These are phyloP conservation scores for Metschnikowia chrysomelidarum DNA, from an alignment of 805 yeast genomes.

Conservation along the genomic window DNA sequence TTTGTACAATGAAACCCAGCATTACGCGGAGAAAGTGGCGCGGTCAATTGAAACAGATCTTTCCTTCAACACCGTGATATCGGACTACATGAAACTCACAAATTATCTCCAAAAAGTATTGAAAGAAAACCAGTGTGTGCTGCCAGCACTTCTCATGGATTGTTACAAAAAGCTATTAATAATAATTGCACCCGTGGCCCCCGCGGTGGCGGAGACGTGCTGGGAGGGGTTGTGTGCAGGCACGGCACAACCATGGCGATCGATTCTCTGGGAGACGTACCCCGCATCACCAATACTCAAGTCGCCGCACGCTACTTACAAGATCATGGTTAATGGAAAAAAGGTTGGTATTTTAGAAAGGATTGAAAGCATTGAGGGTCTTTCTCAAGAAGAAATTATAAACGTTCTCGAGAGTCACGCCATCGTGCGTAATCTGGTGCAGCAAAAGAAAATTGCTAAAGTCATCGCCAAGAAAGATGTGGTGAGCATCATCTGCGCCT, in stretches of 20 bases:
- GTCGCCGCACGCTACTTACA: conserved; percentile 42
- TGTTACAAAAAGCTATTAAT: conserved; percentile 54
- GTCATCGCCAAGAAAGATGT: conserved; percentile 53
- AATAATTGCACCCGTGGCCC: conserved; percentile 78
- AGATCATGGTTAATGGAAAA: conserved; percentile 74
- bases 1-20: conserved; percentile 58
- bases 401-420: conserved; percentile 26
- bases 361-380: conserved; percentile 40
- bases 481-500: conserved; percentile 38
- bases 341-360: conserved; percentile 48
- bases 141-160: conserved; percentile 43
- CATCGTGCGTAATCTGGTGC: conserved; percentile 36
- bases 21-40: conserved; percentile 48
- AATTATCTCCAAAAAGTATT: conserved; percentile 42
- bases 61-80: conserved; percentile 78
- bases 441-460: conserved; percentile 44
- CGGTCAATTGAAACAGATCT: conserved; percentile 57
- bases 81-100: conserved; percentile 86
- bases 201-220: conserved; percentile 79
- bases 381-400: conserved; percentile 47
- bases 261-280: conserved; percentile 62
- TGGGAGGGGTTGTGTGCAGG: conserved; percentile 46
- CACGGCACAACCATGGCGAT: conserved; percentile 33
- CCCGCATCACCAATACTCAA: conserved; percentile 51
- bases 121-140: conserved; percentile 32